Evolutionary conservation across 225 moss, liverwort and hornwort genomes (phyloP).

Genomic region (Sphagnum tenellum): DNA sequence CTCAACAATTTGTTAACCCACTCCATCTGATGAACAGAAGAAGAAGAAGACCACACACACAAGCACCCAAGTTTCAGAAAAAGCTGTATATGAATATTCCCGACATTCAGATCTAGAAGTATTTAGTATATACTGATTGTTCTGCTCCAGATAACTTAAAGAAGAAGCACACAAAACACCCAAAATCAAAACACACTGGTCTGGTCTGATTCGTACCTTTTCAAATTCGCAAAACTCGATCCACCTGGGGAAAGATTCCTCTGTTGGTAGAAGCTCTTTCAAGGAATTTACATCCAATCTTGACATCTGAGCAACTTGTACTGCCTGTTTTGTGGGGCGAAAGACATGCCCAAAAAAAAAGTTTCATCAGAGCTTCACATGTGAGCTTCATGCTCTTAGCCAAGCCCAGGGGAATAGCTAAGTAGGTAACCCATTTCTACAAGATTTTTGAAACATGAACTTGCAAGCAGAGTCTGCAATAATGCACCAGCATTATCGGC

Average conservation of each 20-base stretch:
- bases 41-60: not conserved
- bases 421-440: too few relatives aligned
- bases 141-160: not conserved
- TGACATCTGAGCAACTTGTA: slow-evolving; percentile 62
- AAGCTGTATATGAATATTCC: not conserved
- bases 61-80: not conserved
- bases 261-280: slow-evolving; percentile 22
- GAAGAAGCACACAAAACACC: not conserved
- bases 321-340: slow-evolving; percentile 22
- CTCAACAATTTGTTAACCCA: slow-evolving; percentile 66
- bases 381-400: not conserved
- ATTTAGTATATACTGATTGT: not conserved
- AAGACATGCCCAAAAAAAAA: not conserved
- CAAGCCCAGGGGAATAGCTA: too few relatives aligned
- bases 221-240: slow-evolving; percentile 52
- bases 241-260: slow-evolving; percentile 53
- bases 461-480: not conserved
- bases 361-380: not conserved
- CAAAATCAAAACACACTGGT: not conserved
- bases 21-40: slow-evolving; percentile 40
- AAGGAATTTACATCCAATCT: slow-evolving; percentile 30
- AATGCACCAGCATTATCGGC: not conserved
- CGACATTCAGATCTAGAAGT: not conserved
- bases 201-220: slow-evolving; percentile 15
- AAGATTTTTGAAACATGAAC: not conserved